Percentiles rank a stretch among this genome's conserved stretches.
These are phyloP conservation scores for Rosellinia necatrix DNA, from an alignment of 2,329 filamentous ascomycete species.

Conservation along the genomic window DNA sequence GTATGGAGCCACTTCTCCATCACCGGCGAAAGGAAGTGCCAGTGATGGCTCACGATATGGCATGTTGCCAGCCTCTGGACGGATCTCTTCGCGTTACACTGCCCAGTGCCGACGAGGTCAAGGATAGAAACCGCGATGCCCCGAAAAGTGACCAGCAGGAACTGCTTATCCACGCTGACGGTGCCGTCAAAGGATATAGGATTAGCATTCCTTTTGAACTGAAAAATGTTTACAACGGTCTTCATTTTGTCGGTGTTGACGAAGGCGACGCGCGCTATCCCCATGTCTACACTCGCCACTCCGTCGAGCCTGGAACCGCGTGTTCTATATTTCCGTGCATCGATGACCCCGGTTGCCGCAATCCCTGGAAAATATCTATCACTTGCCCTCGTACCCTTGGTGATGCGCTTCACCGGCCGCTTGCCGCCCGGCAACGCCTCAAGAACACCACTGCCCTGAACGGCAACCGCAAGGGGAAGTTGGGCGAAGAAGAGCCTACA, in stretches of 20 bases:
- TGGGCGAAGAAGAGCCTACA: slow-evolving; percentile 47
- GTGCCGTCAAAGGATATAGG: slow-evolving; percentile 49
- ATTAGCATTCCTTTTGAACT: slow-evolving; percentile 77
- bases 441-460: slow-evolving; percentile 33
- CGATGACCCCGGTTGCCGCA: slow-evolving; percentile 80
- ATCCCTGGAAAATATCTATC: slow-evolving; percentile 86
- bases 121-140: slow-evolving; percentile 36
- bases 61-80: slow-evolving; percentile 61
- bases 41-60: slow-evolving; percentile 58
- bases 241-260: slow-evolving; percentile 89
- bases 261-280: slow-evolving; percentile 82
- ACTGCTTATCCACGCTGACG: slow-evolving; percentile 35
- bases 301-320: slow-evolving; percentile 75
- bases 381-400: slow-evolving; percentile 85
- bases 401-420: slow-evolving; percentile 65
- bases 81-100: slow-evolving; percentile 53
- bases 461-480: slow-evolving; percentile 45
- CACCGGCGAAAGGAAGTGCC: slow-evolving; percentile 58
- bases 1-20: slow-evolving; percentile 59
- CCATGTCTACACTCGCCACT: slow-evolving; percentile 87
- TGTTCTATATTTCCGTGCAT: slow-evolving; percentile 92
- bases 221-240: slow-evolving; percentile 76
- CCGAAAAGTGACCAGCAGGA: slow-evolving; percentile 48
- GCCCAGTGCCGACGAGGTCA: slow-evolving; percentile 44
- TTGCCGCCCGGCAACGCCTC: slow-evolving; percentile 46